phyloP scores from a whole-genome alignment of 371 early-diverging fungal genomes.

The Mortierella polycephala region DNA sequence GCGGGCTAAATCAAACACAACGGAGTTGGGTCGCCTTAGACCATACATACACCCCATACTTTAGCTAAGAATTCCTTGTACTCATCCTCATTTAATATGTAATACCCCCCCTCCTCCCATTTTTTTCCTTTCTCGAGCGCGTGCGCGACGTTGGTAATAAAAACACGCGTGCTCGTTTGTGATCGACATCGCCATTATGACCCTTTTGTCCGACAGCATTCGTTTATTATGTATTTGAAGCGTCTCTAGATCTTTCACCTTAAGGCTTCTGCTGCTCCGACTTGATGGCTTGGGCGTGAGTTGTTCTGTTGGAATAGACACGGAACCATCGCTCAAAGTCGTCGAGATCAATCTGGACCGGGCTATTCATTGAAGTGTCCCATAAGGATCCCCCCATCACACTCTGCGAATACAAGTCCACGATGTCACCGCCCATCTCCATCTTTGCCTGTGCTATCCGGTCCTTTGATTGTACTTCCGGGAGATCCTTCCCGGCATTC shows the following conservation, averaged over 20 bases:
- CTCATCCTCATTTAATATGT: too few relatives aligned
- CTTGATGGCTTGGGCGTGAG: slow-evolving; percentile 8
- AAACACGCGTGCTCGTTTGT: too few relatives aligned
- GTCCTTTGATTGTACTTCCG: neutral
- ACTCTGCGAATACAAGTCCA: slow-evolving; percentile 25
- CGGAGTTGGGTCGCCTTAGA: too few relatives aligned
- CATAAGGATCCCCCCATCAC: slow-evolving; percentile 19
- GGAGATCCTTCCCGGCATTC: neutral
- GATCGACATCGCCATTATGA: too few relatives aligned
- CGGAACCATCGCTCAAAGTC: slow-evolving; percentile 51
- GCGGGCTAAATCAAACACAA: too few relatives aligned
- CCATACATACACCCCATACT: too few relatives aligned
- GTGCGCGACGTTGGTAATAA: too few relatives aligned
- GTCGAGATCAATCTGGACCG: slow-evolving; percentile 19
- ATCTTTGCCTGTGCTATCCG: slow-evolving; percentile 15
- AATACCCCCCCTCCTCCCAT: too few relatives aligned
- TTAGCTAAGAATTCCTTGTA: too few relatives aligned
- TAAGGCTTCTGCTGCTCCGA: neutral
- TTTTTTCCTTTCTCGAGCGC: too few relatives aligned
- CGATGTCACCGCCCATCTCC: slow-evolving; percentile 52
- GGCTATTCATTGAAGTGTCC: slow-evolving; percentile 8
- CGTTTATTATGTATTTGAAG: too few relatives aligned
- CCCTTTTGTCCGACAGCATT: too few relatives aligned
- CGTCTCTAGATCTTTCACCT: neutral
- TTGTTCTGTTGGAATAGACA: slow-evolving; percentile 19